Base-by-base conservation (phyloP, 1,284 basidiomycete genomes). In the Ustilago xerochloae region DNA sequence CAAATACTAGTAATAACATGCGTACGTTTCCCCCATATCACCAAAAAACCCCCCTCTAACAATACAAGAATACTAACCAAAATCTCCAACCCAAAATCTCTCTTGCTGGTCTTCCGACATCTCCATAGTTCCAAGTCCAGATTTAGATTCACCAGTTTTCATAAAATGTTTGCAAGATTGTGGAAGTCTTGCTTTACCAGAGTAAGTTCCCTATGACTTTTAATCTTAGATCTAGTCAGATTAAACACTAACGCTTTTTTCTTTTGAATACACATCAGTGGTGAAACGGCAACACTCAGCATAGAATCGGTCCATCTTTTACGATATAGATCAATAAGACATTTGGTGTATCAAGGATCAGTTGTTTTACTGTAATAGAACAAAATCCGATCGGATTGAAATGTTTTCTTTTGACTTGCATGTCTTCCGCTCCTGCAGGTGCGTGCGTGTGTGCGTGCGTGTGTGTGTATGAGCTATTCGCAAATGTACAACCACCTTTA, bases 61-160 rank as follows among this genome's bases (percentile, higher is more conserved):
- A 18, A 10, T 18, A n/a, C n/a, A n/a, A n/a, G n/a, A n/a, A n/a
- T n/a, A n/a, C n/a, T n/a, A n/a, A n/a, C n/a, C n/a, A n/a, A n/a
- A n/a, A n/a, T n/a, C n/a, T n/a, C n/a, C 38, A 41, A 7, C 38
- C 18, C 18, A 7, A 13, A n/a, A n/a, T n/a, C n/a, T n/a, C n/a
- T n/a, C n/a, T n/a, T n/a, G n/a, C n/a, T n/a, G n/a, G n/a, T n/a
- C n/a, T n/a, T n/a, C n/a, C n/a, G n/a, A n/a, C n/a, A 12, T 13
- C 16, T n/a, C 7, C 4, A 16, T 52, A 82, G 80, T 80, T 1
- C 58, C 65, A 22, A 36, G 51, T 10, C 82, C 82, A 18, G 72
- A 79, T 22, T 51, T 81, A 7, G 71, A 82, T 35, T 54, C 63
- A 30, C 81, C 82, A 5, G 82, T 81, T 15, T 84, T 84, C 47